These are phyloP conservation scores for Periconia sp. DNA, from an alignment of 2,329 filamentous ascomycete species.

Conservation along the genomic window DNA sequence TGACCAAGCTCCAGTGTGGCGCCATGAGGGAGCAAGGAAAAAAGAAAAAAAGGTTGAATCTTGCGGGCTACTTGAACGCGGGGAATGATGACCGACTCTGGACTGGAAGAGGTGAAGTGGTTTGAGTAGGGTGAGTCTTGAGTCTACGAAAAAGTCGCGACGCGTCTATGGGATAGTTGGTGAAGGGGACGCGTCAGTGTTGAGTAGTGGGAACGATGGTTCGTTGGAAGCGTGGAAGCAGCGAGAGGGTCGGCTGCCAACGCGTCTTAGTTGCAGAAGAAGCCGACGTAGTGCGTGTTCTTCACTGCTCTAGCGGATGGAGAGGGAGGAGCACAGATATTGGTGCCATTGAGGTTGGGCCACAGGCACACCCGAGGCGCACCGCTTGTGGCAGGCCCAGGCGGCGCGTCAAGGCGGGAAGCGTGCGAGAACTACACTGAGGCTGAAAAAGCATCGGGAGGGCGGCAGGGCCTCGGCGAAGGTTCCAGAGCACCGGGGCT, in stretches of 20 bases:
- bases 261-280: slow-evolving; percentile 5
- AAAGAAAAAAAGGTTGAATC: not conserved
- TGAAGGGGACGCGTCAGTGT: slow-evolving; percentile 11
- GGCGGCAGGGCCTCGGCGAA: slow-evolving; percentile 2
- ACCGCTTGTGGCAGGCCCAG: no score
- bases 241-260: slow-evolving; percentile 3
- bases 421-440: not conserved
- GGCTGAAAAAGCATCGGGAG: not conserved
- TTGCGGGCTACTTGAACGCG: no score
- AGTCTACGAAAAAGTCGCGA: not conserved
- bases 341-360: no score
- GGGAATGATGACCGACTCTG: not conserved
- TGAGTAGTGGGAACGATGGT: slow-evolving; percentile 3
- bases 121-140: not conserved
- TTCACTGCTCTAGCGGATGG: not conserved
- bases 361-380: no score
- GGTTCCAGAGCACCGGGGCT: slow-evolving; percentile 8
- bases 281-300: slow-evolving; percentile 2
- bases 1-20: not conserved
- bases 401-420: no score
- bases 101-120: not conserved
- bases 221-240: not conserved
- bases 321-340: not conserved
- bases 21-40: not conserved
- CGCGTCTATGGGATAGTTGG: slow-evolving; percentile 2